Base-by-base conservation (phyloP, 106 monocot genomes). In the Dioscorea dumetorum region DNA sequence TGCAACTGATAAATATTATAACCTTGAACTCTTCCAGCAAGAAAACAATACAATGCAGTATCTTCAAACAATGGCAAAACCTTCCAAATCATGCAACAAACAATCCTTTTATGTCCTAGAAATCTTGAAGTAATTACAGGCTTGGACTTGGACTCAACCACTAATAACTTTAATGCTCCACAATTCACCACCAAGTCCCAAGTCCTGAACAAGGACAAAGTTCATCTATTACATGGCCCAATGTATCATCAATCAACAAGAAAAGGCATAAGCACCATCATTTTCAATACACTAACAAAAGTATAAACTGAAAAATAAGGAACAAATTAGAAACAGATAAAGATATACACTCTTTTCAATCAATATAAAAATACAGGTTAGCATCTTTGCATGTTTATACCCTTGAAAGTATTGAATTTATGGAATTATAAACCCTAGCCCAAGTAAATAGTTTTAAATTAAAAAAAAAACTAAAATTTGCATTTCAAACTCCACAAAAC, bases 61-160 rank as follows among this genome's bases (percentile, higher is more conserved):
- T 72, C 56, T 33, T 66, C 52, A 78, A 67, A 60, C 24, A 67
- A 72, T 48, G 61, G 15, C 35, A 58, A 71, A 71, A 33, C 59
- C 78, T 62, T 78, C 72, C 66, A 72, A 72, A 72, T 57, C 51
- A 78, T 62, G 66, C 66, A 72, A 72, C 67, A 78, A 61, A 52
- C 24, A 72, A 72, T 67, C 72, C 72, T 67, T 67, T 41, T 41
- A 61, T 62, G 22, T 62, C 72, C 22, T 72, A 78, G 24, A 62
- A 60, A 72, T 61, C 72, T 72, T 67, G 56, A 76, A 56, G 34
- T 69, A 74, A 69, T 22, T 62, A 48, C 24, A 69, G 54, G 76
- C 76, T 76, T 66, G 66, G 54, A 69, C 76, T 76, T 66, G 66
- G 78, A 72, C 61, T 78, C 65, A 53, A 67, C 60, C 72, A 78